A percentile compares a stretch with the other conserved stretches of the same genome.
phyloP scores from a whole-genome alignment of 495 filamentous ascomycete species.

The Penicillium psychrofluorescens region DNA sequence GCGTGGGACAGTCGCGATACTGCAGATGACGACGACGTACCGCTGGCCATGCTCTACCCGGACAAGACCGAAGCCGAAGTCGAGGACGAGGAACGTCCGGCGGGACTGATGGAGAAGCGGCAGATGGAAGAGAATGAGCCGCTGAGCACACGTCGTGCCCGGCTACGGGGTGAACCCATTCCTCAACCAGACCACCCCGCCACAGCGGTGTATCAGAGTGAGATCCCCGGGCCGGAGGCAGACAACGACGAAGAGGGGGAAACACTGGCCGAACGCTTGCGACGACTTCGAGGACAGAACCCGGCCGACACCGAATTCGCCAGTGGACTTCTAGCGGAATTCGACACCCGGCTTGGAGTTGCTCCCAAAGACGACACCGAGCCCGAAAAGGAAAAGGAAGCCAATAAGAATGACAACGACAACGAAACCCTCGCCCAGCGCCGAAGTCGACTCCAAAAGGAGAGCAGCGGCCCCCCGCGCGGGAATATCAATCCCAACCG shows the following conservation, averaged over 20 bases:
- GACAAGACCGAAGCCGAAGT: slow-evolving; percentile 46
- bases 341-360: slow-evolving; percentile 46
- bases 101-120: slow-evolving; percentile 78
- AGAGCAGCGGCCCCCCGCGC: slow-evolving; percentile 35
- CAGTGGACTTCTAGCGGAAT: slow-evolving; percentile 66
- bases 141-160: slow-evolving; percentile 67
- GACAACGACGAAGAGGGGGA: slow-evolving; percentile 62
- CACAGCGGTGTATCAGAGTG: slow-evolving; percentile 28
- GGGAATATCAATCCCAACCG: slow-evolving; percentile 13
- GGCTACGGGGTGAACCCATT: slow-evolving; percentile 55
- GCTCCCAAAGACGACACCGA: slow-evolving; percentile 7
- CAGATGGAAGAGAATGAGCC: slow-evolving; percentile 91
- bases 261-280: slow-evolving; percentile 67
- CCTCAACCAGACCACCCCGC: slow-evolving; percentile 26
- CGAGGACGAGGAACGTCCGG: slow-evolving; percentile 55
- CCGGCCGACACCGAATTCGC: slow-evolving; percentile 69
- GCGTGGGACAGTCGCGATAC: slow-evolving; percentile 76
- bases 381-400: not conserved
- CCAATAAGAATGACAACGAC: slow-evolving; percentile 19
- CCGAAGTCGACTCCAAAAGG: slow-evolving; percentile 68
- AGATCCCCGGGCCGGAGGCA: slow-evolving; percentile 10
- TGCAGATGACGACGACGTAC: slow-evolving; percentile 70
- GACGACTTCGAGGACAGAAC: slow-evolving; percentile 54
- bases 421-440: slow-evolving; percentile 90
- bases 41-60: slow-evolving; percentile 72